Base-by-base conservation (phyloP, 768 basidiomycete genomes). In the Panus rudis region DNA sequence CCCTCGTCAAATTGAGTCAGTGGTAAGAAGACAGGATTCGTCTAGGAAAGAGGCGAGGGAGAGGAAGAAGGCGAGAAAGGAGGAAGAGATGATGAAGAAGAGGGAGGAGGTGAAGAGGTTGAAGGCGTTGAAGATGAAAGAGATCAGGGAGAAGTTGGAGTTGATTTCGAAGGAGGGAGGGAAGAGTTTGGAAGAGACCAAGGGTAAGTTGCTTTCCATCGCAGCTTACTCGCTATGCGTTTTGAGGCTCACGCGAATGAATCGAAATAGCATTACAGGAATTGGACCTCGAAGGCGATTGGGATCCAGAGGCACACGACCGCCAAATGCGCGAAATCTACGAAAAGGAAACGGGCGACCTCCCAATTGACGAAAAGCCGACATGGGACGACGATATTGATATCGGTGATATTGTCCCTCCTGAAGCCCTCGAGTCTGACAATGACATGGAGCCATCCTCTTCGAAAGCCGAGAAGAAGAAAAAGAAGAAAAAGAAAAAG, bases 301-400 rank as follows among this genome's bases (percentile, higher is more conserved):
- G 90, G 85, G 91, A 97, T 54, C 84, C 90, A 11, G 78, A 73
- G 10, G 76, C 77, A 43, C 89, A 96, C 56, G 92, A 96, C 50
- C 63, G 61, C 26, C 86, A 90, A 59, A 92, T 99, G 84, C 70
- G 75, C 0, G 73, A 69, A 17, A 58, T 97, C 20, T 89, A 92
- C 55, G 69, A 68, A 20, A 76, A 75, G 3, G 71, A 68, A 11
- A 62, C 54, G n/a, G 63, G 63, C 4, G 61, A 62, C 38, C 47
- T 49, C 5, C 26, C 40, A 34, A 43, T 39, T 23, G 70, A 68
- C 27, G 74, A 77, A 49, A 94, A 94, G 63, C 96, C 96, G 3
- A 64, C 67, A 0, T 99, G 94, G 94, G 84, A 88, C 31, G 88
- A 96, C 48, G 92, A 96, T 53, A 78, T 93, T 44, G 79, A 90